Percentiles rank a stretch among this genome's conserved stretches.
Evolutionary conservation across 2,329 filamentous ascomycete species (phyloP).

Genomic region (Microascus cirrosus): DNA sequence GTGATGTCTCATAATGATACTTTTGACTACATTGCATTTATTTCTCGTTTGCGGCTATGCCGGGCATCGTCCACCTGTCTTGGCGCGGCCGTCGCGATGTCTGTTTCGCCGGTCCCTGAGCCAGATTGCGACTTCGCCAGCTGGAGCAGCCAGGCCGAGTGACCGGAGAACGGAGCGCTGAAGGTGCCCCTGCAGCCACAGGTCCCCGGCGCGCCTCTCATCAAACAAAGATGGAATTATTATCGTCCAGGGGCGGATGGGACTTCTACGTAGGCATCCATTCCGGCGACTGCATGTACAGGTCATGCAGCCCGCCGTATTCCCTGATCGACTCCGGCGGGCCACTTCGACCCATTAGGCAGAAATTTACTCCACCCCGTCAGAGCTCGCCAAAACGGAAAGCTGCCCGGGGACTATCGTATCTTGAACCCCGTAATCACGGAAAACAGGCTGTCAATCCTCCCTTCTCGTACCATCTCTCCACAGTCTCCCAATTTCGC

Average conservation of each 20-base stretch:
- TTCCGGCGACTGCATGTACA: background rate
- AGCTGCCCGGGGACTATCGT: too few relatives aligned
- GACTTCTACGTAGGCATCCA: background rate
- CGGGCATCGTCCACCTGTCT: background rate
- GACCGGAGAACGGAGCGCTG: background rate
- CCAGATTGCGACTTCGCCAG: background rate
- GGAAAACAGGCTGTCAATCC: too few relatives aligned
- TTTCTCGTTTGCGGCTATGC: background rate
- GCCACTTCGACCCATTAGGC: background rate
- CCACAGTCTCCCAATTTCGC: too few relatives aligned
- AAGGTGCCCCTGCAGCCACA: background rate
- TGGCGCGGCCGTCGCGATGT: background rate
- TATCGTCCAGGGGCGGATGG: background rate
- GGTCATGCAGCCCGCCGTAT: background rate
- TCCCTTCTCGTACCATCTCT: too few relatives aligned
- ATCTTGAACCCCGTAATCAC: too few relatives aligned
- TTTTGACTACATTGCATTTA: background rate
- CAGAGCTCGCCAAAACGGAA: background rate
- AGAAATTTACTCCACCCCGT: background rate
- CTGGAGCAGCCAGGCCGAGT: background rate
- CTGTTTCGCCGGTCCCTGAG: background rate
- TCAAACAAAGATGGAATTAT: background rate
- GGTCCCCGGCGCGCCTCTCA: background rate
- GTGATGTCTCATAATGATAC: background rate
- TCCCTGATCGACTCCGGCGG: background rate